phyloP scores from a whole-genome alignment of 371 early-diverging fungal genomes.

The Funneliformis caledonium region DNA sequence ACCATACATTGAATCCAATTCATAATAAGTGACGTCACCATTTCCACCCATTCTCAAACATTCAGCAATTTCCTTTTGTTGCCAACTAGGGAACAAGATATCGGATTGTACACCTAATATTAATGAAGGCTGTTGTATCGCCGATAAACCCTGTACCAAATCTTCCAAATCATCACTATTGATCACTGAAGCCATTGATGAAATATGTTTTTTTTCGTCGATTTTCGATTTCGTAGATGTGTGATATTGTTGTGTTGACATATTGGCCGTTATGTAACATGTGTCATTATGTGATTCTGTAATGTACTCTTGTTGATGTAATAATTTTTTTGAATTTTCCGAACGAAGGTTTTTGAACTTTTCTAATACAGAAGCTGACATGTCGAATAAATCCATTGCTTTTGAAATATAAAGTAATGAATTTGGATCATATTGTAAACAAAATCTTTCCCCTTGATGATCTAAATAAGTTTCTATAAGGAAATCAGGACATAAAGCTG shows the following conservation, averaged over 20 bases:
- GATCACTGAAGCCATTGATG: constrained; percentile 9
- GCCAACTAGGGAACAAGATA: constrained; percentile 92
- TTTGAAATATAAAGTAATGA: constrained; percentile 93
- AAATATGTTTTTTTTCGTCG: constrained; percentile 12
- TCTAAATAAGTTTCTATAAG: constrained; percentile 95
- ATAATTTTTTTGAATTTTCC: constrained; percentile 42
- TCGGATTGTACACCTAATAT: constrained; percentile 95
- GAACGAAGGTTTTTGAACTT: constrained; percentile 55
- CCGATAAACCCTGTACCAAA: constrained; percentile 61
- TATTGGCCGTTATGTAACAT: neutral
- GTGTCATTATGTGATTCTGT: neutral
- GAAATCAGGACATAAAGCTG: constrained; percentile 91
- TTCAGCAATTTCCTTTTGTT: constrained; percentile 94
- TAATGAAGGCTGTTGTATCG: constrained; percentile 75
- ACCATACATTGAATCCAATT: constrained; percentile 95
- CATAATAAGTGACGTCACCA: constrained; percentile 89
- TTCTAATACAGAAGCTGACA: constrained; percentile 63
- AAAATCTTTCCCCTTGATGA: constrained; percentile 93
- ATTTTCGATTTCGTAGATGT: constrained; percentile 22
- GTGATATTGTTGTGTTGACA: neutral
- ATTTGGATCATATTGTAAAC: constrained; percentile 93
- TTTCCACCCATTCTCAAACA: constrained; percentile 84
- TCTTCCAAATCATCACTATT: constrained; percentile 59
- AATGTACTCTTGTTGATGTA: neutral
- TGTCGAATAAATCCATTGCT: constrained; percentile 98